Base-by-base conservation (phyloP, 2,329 filamentous ascomycete species). In the Curvularia sp. region DNA sequence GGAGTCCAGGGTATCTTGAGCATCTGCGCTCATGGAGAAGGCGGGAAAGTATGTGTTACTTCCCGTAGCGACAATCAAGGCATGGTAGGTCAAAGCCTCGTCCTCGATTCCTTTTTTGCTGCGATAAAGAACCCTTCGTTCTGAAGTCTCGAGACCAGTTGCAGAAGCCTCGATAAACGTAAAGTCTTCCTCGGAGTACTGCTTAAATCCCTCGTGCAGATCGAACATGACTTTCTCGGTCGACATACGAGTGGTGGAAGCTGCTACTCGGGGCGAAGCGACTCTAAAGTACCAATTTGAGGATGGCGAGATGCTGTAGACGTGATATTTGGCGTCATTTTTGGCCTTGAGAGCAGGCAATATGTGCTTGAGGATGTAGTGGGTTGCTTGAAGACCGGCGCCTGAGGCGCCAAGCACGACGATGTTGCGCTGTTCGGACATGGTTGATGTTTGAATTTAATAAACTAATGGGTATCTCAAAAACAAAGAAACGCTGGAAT, bases 31-130 rank as follows among this genome's bases (percentile, higher is more conserved):
- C 12, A 78, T 70, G 23, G 81, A 82, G 50, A 82, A 75, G 3
- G 79, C 72, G 0, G 80, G 75, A 25, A 80, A 76, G 9, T 77
- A 71, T 1, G 84, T 83, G 12, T 68, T 78, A 38, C 81, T 81
- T 7, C 85, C 85, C 0, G 84, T 85, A 8, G 84, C 83, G 57
- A 87, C 81, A 48, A 87, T 76, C 2, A 87, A 77, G n/a, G 83
- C 81, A 63, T 86, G 80, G 68, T 83, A 87, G 2, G 74, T 54
- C 10, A 86, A 61, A 28, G 64, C 68, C 46, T 68, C 64, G 18
- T 73, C 71, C 19, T 54, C 53, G 4, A 68, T 70, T 48, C 53
- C 43, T 13, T 67, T 63, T 43, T 42, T 59, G n/a, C 66, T 69
- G 6, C 71, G 74, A 63, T 84, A 77, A 3, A 76, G 73, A 6